A percentile compares a stretch with the other conserved stretches of the same genome.
These are phyloP conservation scores for Nematodospora valgi DNA, from an alignment of 805 yeast genomes.

Conservation along the genomic window DNA sequence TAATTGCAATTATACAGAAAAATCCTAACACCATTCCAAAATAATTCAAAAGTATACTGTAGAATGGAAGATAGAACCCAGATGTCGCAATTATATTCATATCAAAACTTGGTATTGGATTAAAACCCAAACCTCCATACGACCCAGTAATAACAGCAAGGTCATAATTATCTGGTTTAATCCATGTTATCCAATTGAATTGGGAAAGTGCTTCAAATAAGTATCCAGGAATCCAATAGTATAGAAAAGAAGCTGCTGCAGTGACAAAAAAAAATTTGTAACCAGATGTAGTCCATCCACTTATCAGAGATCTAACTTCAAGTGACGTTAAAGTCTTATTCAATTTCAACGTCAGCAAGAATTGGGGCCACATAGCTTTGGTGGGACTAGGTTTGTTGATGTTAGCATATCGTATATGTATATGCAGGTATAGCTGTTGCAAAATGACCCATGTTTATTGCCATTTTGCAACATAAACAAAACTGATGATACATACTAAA, in stretches of 20 bases:
- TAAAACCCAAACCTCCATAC: constrained; percentile 45
- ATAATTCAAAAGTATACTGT: constrained; percentile 38
- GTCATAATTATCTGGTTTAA: constrained; percentile 46
- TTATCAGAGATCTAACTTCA: constrained; percentile 21
- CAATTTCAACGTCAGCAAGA: constrained; percentile 26
- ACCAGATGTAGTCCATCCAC: constrained; percentile 29
- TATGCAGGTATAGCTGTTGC: too few species aligned
- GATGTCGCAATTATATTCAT: constrained; percentile 39
- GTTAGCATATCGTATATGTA: too few species aligned
- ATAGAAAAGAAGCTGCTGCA: constrained; percentile 29
- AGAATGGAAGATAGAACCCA: constrained; percentile 22
- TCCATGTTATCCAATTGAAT: constrained; percentile 60
- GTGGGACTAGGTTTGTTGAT: too few species aligned
- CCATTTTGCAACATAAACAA: too few species aligned
- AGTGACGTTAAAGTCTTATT: constrained; percentile 24
- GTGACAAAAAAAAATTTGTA: constrained; percentile 18
- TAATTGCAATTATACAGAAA: constrained; percentile 16
- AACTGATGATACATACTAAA: too few species aligned
- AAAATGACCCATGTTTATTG: too few species aligned
- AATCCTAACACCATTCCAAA: constrained; percentile 18
- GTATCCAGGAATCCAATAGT: constrained; percentile 46
- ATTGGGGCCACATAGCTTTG: constrained; percentile 24
- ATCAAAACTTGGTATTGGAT: constrained; percentile 53
- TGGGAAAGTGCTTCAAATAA: constrained; percentile 39
- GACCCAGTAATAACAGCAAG: constrained; percentile 50